phyloP scores from a whole-genome alignment of 371 early-diverging fungal genomes.

The Lichtheimia ornata region DNA sequence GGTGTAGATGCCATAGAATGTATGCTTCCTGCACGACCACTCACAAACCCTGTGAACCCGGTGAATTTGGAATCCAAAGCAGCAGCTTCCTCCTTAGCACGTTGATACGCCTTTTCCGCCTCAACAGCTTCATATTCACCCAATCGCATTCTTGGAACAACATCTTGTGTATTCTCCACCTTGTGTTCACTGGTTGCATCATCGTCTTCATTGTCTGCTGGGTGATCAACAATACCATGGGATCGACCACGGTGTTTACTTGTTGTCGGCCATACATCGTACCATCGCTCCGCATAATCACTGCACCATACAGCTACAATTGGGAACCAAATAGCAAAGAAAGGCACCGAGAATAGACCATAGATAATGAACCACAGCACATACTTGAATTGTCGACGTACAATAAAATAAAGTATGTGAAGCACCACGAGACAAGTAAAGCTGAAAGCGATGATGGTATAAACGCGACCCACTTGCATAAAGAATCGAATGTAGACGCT shows the following conservation, averaged over 20 bases:
- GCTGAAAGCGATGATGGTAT: constrained; percentile 33
- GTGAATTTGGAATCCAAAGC: constrained; percentile 46
- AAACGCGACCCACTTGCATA: constrained; percentile 23
- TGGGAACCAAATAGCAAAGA: constrained; percentile 48
- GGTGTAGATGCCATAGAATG: constrained; percentile 21
- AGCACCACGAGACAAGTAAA: constrained; percentile 33
- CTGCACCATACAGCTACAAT: constrained; percentile 39
- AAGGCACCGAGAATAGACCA: constrained; percentile 36
- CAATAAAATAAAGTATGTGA: constrained; percentile 40
- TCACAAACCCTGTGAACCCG: constrained; percentile 36
- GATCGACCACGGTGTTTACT: constrained; percentile 18
- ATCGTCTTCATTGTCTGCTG: constrained; percentile 2
- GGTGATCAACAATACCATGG: constrained; percentile 39
- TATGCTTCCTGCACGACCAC: constrained; percentile 7
- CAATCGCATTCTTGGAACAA: constrained; percentile 30
- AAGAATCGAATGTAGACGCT: constrained; percentile 34
- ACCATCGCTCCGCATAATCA: constrained; percentile 42
- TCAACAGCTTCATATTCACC: constrained; percentile 38
- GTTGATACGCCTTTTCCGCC: constrained; percentile 29
- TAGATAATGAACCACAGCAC: constrained; percentile 47
- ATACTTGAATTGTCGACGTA: constrained; percentile 44
- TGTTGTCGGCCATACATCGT: constrained; percentile 42
- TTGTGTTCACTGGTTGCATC: constrained; percentile 10
- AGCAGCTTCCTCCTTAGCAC: constrained; percentile 37
- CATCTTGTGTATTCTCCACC: constrained; percentile 14